phyloP scores from a whole-genome alignment of 73 alveolate genomes.

The Paramecium sexaurelia region DNA sequence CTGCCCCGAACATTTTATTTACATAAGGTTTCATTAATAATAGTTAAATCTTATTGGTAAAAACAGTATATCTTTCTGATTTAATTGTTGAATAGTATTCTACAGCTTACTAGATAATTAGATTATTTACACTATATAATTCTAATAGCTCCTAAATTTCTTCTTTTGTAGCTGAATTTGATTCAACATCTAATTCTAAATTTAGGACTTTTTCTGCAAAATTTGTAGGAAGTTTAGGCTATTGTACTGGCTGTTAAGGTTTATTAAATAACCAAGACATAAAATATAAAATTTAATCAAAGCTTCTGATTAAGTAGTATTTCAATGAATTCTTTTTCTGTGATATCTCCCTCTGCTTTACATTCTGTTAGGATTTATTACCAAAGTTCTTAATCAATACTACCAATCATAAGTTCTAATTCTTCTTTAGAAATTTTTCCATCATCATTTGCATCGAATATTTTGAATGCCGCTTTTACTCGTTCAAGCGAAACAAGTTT shows the following conservation, averaged over 20 bases:
- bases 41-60: background rate
- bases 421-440: constrained; percentile 51
- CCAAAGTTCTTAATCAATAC: constrained; percentile 59
- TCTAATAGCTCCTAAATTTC: constrained; percentile 11
- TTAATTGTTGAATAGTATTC: constrained; percentile 27
- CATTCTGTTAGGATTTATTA: constrained; percentile 43
- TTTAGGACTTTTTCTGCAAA: constrained; percentile 17
- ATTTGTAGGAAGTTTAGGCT: background rate
- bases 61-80: constrained; percentile 25
- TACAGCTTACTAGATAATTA: constrained; percentile 40
- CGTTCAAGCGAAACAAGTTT: constrained; percentile 17
- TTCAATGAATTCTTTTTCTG: constrained; percentile 62
- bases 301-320: constrained; percentile 39
- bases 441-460: constrained; percentile 60
- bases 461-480: constrained; percentile 45
- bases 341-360: constrained; percentile 47
- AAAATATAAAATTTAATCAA: constrained; percentile 9
- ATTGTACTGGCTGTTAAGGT: constrained; percentile 9
- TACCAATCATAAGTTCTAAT: constrained; percentile 40
- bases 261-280: constrained; percentile 49
- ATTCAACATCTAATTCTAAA: constrained; percentile 29
- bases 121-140: constrained; percentile 26
- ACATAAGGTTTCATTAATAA: background rate
- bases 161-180: background rate
- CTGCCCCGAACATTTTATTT: background rate